Evolutionary conservation across 2,329 filamentous ascomycete genomes (phyloP).

Genomic region (Niveomyces coronatus): DNA sequence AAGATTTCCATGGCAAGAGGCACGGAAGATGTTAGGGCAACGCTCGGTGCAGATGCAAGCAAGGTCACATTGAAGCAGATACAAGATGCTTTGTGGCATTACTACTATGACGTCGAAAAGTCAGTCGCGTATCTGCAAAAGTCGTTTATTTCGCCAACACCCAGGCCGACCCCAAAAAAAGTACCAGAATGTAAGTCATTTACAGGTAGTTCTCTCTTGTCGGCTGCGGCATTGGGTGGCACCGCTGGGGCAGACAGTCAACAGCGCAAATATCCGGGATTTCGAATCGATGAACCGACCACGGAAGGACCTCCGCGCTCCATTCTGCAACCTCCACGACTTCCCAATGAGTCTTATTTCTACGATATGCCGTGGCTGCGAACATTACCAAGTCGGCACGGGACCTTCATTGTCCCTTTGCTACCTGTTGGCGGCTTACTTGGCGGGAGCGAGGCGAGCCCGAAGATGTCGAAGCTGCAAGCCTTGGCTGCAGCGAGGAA

Average conservation of each 20-base stretch:
- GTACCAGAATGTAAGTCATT: conserved; percentile 29
- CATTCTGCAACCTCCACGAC: conserved; percentile 11
- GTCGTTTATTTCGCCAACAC: conserved; percentile 41
- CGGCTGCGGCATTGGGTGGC: conserved; percentile 3
- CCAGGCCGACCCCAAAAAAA: conserved; percentile 33
- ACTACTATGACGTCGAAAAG: conserved; percentile 88
- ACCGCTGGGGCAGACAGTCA: conserved; percentile 23
- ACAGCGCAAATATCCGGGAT: conserved; percentile 10
- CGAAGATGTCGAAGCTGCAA: conserved; percentile 82
- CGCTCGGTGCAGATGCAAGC: conserved; percentile 48
- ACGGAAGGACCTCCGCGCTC: conserved; percentile 11
- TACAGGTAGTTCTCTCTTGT: conserved; percentile 10
- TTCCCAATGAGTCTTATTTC: conserved; percentile 39
- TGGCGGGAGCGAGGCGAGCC: conserved; percentile 57
- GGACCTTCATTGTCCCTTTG: conserved; percentile 49
- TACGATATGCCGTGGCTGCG: conserved; percentile 77
- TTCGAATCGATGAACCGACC: neutral
- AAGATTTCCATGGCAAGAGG: conserved; percentile 47
- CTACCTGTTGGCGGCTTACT: conserved; percentile 57
- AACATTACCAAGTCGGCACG: conserved; percentile 54
- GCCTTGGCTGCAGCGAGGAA: conserved; percentile 78
- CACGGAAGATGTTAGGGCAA: conserved; percentile 54
- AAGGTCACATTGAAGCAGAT: conserved; percentile 57
- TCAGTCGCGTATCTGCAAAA: conserved; percentile 70
- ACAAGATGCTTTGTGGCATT: conserved; percentile 86